phyloP scores from a whole-genome alignment of 805 yeast species.

The Suhomyces vadensis region DNA sequence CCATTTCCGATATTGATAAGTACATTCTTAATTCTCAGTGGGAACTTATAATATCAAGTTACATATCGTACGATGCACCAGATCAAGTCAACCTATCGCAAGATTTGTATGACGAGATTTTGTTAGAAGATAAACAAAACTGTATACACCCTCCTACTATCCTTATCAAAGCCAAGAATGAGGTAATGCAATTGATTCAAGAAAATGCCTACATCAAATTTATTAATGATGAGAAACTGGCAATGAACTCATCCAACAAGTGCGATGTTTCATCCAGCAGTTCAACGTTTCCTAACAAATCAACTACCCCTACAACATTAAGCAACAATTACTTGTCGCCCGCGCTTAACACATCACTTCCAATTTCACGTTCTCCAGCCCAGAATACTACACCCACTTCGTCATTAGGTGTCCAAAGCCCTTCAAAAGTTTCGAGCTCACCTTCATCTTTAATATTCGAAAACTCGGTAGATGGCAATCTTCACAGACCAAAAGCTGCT shows the following conservation, averaged over 20 bases:
- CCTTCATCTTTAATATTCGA: slow-evolving; percentile 1
- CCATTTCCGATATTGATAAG: slow-evolving; percentile 5
- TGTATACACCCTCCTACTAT: slow-evolving; percentile 29
- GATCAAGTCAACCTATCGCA: slow-evolving; percentile 51
- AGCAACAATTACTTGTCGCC: not conserved
- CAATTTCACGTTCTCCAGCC: not conserved
- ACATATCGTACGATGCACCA: slow-evolving; percentile 43
- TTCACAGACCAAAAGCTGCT: not conserved
- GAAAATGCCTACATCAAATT: slow-evolving; percentile 34
- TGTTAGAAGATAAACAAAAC: slow-evolving; percentile 21
- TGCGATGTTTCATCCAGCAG: not conserved
- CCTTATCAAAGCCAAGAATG: slow-evolving; percentile 30
- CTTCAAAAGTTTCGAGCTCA: not conserved
- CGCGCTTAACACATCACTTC: not conserved
- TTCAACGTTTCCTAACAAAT: not conserved
- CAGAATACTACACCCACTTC: slow-evolving; percentile 4
- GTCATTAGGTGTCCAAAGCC: not conserved
- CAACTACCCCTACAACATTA: not conserved
- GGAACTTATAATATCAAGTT: slow-evolving; percentile 39
- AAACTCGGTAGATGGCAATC: not conserved
- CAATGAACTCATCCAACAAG: not conserved
- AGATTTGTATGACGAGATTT: slow-evolving; percentile 31
- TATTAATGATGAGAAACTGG: not conserved
- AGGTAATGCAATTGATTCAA: slow-evolving; percentile 32
- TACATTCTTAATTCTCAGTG: slow-evolving; percentile 30